These are phyloP conservation scores for Usnea hakonensis DNA, from an alignment of 495 filamentous ascomycete genomes.

Conservation along the genomic window DNA sequence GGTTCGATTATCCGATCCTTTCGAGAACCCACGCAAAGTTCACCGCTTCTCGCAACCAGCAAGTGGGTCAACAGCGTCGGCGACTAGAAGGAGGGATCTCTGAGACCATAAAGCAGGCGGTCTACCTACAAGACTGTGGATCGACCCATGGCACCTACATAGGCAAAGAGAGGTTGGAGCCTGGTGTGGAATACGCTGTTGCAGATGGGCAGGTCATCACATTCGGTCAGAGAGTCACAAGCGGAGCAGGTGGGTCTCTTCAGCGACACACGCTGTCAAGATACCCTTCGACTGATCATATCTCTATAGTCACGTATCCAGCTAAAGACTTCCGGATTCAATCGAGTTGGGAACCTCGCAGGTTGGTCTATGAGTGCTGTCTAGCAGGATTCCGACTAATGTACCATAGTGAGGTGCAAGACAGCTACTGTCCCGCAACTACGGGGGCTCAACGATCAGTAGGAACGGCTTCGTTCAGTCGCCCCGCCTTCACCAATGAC, in stretches of 20 bases:
- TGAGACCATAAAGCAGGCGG: conserved; percentile 27
- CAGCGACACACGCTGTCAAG: not conserved
- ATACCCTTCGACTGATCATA: not conserved
- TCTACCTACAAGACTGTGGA: conserved; percentile 42
- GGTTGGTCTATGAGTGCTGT: conserved; percentile 4
- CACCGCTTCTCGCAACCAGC: conserved; percentile 32
- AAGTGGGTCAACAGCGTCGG: conserved; percentile 31
- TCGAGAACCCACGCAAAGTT: conserved; percentile 69
- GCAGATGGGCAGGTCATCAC: conserved; percentile 41
- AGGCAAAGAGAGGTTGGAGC: conserved; percentile 35
- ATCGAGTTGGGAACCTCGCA: conserved; percentile 8
- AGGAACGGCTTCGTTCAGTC: not conserved
- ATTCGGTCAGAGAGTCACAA: conserved; percentile 48
- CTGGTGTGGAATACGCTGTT: conserved; percentile 33
- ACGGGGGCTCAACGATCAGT: not conserved
- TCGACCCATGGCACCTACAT: conserved; percentile 54
- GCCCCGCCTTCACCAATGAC: conserved; percentile 28
- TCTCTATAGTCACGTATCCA: conserved; percentile 18
- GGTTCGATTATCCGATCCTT: conserved; percentile 76
- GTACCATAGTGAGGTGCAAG: not conserved
- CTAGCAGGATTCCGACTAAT: not conserved
- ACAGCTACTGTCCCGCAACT: not conserved
- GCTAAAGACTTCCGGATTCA: conserved; percentile 20
- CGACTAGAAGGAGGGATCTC: not conserved
- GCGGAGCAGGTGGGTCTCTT: conserved; percentile 37